Conservation (phyloP, 495 filamentous ascomycete genomes). For the Extremus antarcticus region DNA sequence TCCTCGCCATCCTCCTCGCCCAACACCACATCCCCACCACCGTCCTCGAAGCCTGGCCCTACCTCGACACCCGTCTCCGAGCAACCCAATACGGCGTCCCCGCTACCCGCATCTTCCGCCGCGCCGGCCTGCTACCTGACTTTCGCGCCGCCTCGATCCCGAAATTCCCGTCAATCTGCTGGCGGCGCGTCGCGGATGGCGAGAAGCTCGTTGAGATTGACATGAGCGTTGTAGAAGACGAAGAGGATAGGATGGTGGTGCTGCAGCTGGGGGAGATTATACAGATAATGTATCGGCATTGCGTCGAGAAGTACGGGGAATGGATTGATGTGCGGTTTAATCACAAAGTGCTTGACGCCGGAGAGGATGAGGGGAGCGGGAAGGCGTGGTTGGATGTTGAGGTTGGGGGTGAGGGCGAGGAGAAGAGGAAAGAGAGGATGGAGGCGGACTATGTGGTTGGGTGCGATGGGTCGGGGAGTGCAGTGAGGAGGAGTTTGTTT, state of each 20-base stretch:
- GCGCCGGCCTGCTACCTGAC: slow-evolving; percentile 14
- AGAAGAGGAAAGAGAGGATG: slow-evolving; percentile 2
- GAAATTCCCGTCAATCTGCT: slow-evolving; percentile 12
- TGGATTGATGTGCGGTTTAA: slow-evolving; percentile 17
- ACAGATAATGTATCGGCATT: slow-evolving; percentile 19
- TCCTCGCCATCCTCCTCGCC: slow-evolving; percentile 19
- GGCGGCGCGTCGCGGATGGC: slow-evolving; percentile 11
- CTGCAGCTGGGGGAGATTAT: slow-evolving; percentile 15
- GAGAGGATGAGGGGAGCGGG: slow-evolving; percentile 1
- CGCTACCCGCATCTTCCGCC: slow-evolving; percentile 13
- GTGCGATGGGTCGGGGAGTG: slow-evolving; percentile 13
- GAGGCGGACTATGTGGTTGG: slow-evolving; percentile 9
- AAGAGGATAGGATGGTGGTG: slow-evolving; percentile 16
- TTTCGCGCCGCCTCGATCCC: slow-evolving; percentile 16
- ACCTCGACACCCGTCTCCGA: slow-evolving; percentile 11
- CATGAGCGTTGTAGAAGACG: slow-evolving; percentile 12
- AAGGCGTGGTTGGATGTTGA: slow-evolving; percentile 17
- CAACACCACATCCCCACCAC: slow-evolving; percentile 13
- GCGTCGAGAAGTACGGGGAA: slow-evolving; percentile 4
- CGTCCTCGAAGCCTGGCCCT: slow-evolving; percentile 16
- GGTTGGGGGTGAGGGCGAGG: slow-evolving; percentile 9
- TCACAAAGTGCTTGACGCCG: slow-evolving; percentile 9
- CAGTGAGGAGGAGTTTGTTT: slow-evolving; percentile 12
- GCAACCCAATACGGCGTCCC: slow-evolving; percentile 16
- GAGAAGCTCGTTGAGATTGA: slow-evolving; percentile 17